These are phyloP conservation scores for Scheffersomyces parashehatae DNA, from an alignment of 1,139 yeast species.

Conservation along the genomic window DNA sequence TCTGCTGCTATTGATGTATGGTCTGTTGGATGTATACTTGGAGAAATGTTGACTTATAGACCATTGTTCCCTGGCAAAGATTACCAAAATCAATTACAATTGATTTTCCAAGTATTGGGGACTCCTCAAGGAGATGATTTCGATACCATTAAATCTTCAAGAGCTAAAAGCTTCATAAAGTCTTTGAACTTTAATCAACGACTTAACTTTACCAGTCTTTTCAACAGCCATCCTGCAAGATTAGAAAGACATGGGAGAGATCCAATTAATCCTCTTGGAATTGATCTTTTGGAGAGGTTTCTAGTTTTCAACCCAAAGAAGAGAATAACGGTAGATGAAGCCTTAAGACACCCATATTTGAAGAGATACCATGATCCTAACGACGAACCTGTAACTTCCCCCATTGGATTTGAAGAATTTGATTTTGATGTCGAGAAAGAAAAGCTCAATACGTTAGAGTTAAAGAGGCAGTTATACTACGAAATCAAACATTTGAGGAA, in stretches of 20 bases:
- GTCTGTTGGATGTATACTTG: constrained; percentile 79
- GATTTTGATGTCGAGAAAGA: constrained; percentile 61
- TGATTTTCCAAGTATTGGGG: constrained; percentile 63
- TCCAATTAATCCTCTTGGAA: constrained; percentile 53
- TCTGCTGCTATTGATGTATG: constrained; percentile 74
- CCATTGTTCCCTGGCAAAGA: constrained; percentile 84
- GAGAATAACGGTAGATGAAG: constrained; percentile 65
- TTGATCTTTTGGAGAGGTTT: constrained; percentile 61
- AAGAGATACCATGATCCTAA: constrained; percentile 67
- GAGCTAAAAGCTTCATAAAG: constrained; percentile 64
- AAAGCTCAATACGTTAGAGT: constrained; percentile 45
- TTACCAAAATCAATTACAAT: constrained; percentile 63
- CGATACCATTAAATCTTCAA: constrained; percentile 53
- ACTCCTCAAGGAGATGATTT: constrained; percentile 63
- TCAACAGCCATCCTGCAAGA: constrained; percentile 16
- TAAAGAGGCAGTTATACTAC: constrained; percentile 55
- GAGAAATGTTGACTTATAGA: constrained; percentile 58
- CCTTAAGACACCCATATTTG: constrained; percentile 66
- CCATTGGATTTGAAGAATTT: constrained; percentile 34
- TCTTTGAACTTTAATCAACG: constrained; percentile 47
- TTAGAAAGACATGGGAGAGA: constrained; percentile 7
- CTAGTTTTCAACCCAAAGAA: constrained; percentile 64
- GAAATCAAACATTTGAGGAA: constrained; percentile 42
- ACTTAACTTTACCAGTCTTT: constrained; percentile 9
- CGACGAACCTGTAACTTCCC: constrained; percentile 63